Evolutionary conservation across 2,329 filamentous ascomycete genomes (phyloP).

Genomic region (Teratosphaeria nubilosa): DNA sequence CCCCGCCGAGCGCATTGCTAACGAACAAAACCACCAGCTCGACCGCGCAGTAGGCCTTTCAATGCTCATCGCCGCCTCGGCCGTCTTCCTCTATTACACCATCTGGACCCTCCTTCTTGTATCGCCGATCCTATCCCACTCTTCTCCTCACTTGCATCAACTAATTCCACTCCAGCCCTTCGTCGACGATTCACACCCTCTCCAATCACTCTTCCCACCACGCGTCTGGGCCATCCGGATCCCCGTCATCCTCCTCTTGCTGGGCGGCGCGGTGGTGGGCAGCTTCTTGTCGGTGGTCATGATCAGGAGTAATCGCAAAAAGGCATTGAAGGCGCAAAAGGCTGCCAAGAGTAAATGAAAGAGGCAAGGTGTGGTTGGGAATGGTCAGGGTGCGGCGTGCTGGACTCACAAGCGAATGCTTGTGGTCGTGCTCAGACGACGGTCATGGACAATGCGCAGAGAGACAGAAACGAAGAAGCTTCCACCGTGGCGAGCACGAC

Average conservation of each 20-base stretch:
- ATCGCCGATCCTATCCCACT: slow-evolving; percentile 21
- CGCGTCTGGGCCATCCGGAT: slow-evolving; percentile 98
- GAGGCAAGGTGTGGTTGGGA: too few species aligned
- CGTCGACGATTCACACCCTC: slow-evolving; percentile 81
- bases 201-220: slow-evolving; percentile 90
- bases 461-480: too few species aligned
- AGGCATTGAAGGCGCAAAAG: slow-evolving; percentile 72
- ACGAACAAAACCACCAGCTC: slow-evolving; percentile 48
- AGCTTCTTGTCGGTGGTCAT: slow-evolving; percentile 95
- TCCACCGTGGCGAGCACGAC: too few species aligned
- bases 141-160: background rate
- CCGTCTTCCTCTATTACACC: slow-evolving; percentile 83
- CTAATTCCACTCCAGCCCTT: slow-evolving; percentile 58
- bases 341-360: slow-evolving; percentile 39
- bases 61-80: slow-evolving; percentile 65
- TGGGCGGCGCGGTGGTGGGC: slow-evolving; percentile 86
- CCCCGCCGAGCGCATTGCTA: background rate
- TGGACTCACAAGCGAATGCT: too few species aligned
- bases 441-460: too few species aligned
- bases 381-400: too few species aligned
- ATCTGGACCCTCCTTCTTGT: slow-evolving; percentile 98
- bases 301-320: slow-evolving; percentile 98
- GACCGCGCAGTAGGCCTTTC: slow-evolving; percentile 73
- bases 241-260: slow-evolving; percentile 87
- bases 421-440: too few species aligned